Percentiles rank a stretch among this genome's conserved stretches.
Evolutionary conservation across 2,329 filamentous ascomycete species (phyloP).

Genomic region (Westerdykella sp.): DNA sequence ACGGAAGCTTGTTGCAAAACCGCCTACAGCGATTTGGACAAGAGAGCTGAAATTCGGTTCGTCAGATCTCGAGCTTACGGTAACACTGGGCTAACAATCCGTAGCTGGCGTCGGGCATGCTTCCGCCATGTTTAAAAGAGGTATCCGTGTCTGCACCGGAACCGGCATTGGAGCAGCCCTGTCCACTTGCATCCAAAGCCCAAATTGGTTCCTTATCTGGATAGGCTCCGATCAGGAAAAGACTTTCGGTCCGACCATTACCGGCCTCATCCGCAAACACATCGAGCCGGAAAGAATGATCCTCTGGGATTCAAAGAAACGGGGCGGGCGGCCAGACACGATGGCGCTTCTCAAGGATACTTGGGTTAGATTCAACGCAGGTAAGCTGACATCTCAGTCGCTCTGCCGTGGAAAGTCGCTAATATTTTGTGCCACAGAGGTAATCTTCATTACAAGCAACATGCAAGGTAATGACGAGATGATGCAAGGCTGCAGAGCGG

Average conservation of each 20-base stretch:
- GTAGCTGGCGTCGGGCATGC: conserved; percentile 31
- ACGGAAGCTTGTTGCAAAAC: conserved; percentile 25
- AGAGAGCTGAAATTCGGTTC: conserved; percentile 32
- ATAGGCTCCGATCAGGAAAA: conserved; percentile 33
- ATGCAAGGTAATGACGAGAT: conserved; percentile 35
- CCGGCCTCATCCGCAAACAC: conserved; percentile 26
- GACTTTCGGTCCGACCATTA: conserved; percentile 31
- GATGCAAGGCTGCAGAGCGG: conserved; percentile 29
- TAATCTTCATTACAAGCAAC: conserved; percentile 34
- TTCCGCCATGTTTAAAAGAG: conserved; percentile 33
- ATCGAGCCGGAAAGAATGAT: conserved; percentile 35
- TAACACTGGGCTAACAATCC: conserved; percentile 7
- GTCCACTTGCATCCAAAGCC: conserved; percentile 31
- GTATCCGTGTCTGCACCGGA: conserved; percentile 32
- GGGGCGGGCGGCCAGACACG: conserved; percentile 28
- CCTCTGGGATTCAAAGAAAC: conserved; percentile 33
- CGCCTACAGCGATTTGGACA: conserved; percentile 31
- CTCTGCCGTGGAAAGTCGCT: too few relatives aligned
- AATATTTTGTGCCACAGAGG: conserved; percentile 10
- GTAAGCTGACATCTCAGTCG: too few relatives aligned
- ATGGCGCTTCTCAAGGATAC: conserved; percentile 30
- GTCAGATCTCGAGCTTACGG: neutral
- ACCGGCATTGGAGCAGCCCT: conserved; percentile 33
- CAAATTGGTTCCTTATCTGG: conserved; percentile 35
- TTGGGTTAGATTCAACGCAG: conserved; percentile 26